Evolutionary conservation across 1,284 basidiomycete genomes (phyloP).

Genomic region (Tausonia pullulans): DNA sequence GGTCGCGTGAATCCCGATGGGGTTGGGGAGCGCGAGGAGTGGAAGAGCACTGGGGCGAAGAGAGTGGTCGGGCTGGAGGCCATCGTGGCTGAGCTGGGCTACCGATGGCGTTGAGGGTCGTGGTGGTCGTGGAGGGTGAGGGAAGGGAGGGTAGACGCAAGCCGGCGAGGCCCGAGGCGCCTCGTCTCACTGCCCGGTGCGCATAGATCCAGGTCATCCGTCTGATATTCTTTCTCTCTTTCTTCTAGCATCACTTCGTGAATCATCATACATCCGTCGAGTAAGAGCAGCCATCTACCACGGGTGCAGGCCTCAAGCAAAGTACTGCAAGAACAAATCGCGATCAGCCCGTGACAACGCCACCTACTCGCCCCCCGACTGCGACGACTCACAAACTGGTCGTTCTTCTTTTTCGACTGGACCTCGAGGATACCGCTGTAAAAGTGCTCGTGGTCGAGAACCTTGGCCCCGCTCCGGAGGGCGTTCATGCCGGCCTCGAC

Average conservation of each 20-base stretch:
- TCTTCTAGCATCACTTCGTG: no score
- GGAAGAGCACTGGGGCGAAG: not conserved
- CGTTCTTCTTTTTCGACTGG: conserved; percentile 95
- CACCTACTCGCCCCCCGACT: not conserved
- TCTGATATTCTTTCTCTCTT: no score
- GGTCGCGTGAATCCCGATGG: not conserved
- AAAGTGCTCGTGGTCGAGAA: conserved; percentile 85
- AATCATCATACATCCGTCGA: no score
- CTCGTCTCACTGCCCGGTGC: no score
- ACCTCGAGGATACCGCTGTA: conserved; percentile 82
- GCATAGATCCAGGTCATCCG: no score
- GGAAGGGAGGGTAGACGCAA: no score
- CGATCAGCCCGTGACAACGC: no score
- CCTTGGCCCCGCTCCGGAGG: conserved; percentile 81
- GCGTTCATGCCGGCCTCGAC: conserved; percentile 99
- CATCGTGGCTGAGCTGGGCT: no score
- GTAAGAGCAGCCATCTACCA: no score
- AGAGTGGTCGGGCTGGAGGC: not conserved
- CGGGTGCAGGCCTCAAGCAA: not conserved
- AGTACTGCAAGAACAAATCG: not conserved
- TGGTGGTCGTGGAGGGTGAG: not conserved
- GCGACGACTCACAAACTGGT: conserved; percentile 38
- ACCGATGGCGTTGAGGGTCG: not conserved
- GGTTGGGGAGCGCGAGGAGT: not conserved
- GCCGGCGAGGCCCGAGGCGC: no score